phyloP scores from a whole-genome alignment of 129 eudicot species.

The Tagetes erecta region DNA sequence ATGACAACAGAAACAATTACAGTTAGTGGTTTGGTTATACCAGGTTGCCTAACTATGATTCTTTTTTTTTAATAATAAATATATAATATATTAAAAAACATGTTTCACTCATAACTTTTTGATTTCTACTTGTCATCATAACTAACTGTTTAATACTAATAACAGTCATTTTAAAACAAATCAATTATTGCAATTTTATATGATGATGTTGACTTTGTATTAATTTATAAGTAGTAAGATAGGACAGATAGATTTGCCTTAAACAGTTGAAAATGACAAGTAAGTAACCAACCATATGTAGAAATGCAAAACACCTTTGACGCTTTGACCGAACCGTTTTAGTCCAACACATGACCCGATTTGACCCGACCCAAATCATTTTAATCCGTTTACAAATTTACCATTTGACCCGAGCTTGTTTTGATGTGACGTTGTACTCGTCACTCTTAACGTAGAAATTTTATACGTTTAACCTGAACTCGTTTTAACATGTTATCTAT shows the following conservation, averaged over 20 bases:
- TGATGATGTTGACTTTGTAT: constrained; percentile 9
- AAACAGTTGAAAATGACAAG: constrained; percentile 22
- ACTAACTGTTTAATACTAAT: background rate
- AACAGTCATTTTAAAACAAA: background rate
- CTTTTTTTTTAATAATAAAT: background rate
- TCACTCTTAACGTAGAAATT: background rate
- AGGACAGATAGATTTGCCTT: constrained; percentile 13
- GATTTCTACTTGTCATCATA: background rate
- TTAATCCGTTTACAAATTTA: background rate
- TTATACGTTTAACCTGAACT: background rate
- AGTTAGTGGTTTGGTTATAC: constrained; percentile 34
- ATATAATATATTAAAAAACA: background rate
- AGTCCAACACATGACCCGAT: background rate
- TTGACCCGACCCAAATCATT: background rate
- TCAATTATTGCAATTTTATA: background rate
- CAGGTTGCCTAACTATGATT: constrained; percentile 24
- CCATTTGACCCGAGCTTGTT: background rate
- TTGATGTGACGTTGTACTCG: background rate
- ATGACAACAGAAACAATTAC: background rate
- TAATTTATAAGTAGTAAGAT: constrained; percentile 3
- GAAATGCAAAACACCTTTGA: background rate
- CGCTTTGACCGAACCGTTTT: background rate
- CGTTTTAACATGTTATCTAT: background rate
- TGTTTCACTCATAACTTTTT: background rate
- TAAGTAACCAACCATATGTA: constrained; percentile 21